Percentiles rank a stretch among this genome's conserved stretches.
These are phyloP conservation scores for Tolypocladium amazonense DNA, from an alignment of 2,329 filamentous ascomycete genomes.

Conservation along the genomic window DNA sequence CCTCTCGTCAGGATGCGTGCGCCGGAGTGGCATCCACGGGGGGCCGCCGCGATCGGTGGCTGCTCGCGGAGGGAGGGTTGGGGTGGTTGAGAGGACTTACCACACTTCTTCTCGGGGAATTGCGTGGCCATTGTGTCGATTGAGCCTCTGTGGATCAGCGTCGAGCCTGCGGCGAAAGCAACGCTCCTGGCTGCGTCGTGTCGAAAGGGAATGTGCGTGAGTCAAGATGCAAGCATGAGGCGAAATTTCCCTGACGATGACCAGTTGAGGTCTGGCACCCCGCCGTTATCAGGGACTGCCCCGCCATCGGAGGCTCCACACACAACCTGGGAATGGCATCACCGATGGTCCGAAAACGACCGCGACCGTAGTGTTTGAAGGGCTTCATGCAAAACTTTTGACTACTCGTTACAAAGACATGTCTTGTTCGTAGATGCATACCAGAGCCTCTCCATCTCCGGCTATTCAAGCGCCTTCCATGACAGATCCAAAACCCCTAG, in stretches of 20 bases:
- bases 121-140: constrained; percentile 21
- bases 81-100: constrained; percentile 24
- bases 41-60: constrained; percentile 1
- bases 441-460: background rate
- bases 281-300: constrained; percentile 12
- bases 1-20: background rate
- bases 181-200: background rate
- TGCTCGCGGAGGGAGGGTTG: constrained; percentile 1
- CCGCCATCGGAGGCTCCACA: constrained; percentile 20
- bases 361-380: too few relatives aligned
- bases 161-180: background rate
- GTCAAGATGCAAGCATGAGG: constrained; percentile 3
- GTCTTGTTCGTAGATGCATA: background rate
- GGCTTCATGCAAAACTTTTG: background rate
- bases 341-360: background rate
- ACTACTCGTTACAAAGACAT: background rate
- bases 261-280: constrained; percentile 7
- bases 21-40: background rate
- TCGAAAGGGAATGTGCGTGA: background rate
- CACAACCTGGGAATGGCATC: background rate
- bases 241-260: constrained; percentile 2
- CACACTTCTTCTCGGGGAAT: constrained; percentile 49
- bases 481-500: background rate
- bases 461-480: background rate
- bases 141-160: constrained; percentile 2